Evolutionary conservation across 768 basidiomycete genomes (phyloP), one percentile per base, ranked within the genome.

Genomic region (Boletus patriciae): DNA sequence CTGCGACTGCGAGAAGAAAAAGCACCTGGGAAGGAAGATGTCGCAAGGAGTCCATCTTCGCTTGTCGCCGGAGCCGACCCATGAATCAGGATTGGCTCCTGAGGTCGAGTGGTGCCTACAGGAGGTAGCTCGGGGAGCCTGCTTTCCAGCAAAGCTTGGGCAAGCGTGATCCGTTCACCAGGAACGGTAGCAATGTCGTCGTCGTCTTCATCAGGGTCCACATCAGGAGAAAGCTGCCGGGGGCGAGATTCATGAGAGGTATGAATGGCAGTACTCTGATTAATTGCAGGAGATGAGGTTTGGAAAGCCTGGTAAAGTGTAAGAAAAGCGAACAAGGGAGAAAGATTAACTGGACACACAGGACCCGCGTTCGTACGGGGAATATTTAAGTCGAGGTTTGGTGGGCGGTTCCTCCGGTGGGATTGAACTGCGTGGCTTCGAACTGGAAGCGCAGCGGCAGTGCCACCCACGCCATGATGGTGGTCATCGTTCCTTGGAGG

Each of bases 71-170:
- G 67, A 64, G 73, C 72, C 8, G 82, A 73, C n/a, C 78, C 55
- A 16, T 78, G 70, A 27, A 92, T 73, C 21, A 91, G 65, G 37
- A 91, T 87, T 29, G 90, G 83, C 37, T 87, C 80, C 66, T 92
- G 89, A 11, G 83, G 77, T 48, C 73, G 84, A 50, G 75, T 75
- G 11, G 86, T 80, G 18, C 91, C 91, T 36, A 77, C 75, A 18
- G 90, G 90, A 16, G 91, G 88, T 15, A 89, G 66, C 36, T 86
- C 80, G 8, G 91, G 90, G 33, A 90, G 70, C 37, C 91, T 85
- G 62, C 90, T 92, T 74, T 94, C 91, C 51, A 88, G 66, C 19
- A 94, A 74, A 11, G 86, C 86, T 61, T 93, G 84, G 0, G 80
- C 85, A 41, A 94, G 79, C 27, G 84, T 86, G 37, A 94, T 86